Evolutionary conservation across 768 basidiomycete species (phyloP).

Genomic region (Naganishia onofrii): DNA sequence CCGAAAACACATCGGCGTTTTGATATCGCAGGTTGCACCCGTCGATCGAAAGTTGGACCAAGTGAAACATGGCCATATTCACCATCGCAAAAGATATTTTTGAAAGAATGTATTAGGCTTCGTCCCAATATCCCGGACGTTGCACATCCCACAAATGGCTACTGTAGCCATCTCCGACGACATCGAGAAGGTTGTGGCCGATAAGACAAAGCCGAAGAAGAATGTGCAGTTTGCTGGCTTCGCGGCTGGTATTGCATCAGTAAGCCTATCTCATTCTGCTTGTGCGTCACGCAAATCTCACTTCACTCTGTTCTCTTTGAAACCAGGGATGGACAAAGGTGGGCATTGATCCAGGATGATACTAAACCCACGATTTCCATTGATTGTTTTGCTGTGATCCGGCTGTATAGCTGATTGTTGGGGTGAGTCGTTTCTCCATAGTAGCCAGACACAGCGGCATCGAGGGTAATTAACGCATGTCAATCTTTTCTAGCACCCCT

Average conservation of each 20-base stretch:
- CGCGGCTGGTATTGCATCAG: slow-evolving; percentile 32
- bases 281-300: neutral
- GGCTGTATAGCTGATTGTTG: slow-evolving; percentile 26
- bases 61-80: neutral
- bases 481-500: slow-evolving; percentile 11
- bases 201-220: slow-evolving; percentile 13
- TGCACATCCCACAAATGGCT: slow-evolving; percentile 3
- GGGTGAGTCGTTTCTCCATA: neutral
- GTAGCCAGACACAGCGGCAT: neutral
- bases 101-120: neutral
- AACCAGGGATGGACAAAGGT: slow-evolving; percentile 33
- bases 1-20: slow-evolving; percentile 16
- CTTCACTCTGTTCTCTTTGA: neutral
- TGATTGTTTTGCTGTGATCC: neutral
- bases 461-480: neutral
- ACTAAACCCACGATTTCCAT: neutral
- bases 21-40: neutral
- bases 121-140: neutral
- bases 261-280: neutral
- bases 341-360: neutral
- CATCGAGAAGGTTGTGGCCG: neutral
- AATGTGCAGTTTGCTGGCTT: slow-evolving; percentile 31
- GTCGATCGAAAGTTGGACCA: neutral
- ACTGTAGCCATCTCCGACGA: neutral
- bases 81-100: neutral